phyloP scores from a whole-genome alignment of 495 filamentous ascomycete species.

The Daldinia caldariorum region DNA sequence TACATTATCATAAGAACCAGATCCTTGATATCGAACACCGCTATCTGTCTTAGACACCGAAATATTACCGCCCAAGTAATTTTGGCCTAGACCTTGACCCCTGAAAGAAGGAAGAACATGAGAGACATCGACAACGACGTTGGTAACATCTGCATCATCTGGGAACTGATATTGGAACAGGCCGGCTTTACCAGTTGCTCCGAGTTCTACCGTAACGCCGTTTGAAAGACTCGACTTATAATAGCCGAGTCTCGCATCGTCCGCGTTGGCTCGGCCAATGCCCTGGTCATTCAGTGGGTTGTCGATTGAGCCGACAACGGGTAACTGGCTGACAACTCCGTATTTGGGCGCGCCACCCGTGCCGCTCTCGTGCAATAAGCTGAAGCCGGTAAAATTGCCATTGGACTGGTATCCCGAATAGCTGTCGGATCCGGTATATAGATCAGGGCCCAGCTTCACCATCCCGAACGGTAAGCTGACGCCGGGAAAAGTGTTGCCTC shows the following conservation, averaged over 20 bases:
- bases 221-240: constrained; percentile 66
- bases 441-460: constrained; percentile 76
- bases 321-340: constrained; percentile 74
- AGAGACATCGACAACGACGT: constrained; percentile 74
- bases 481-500: constrained; percentile 77
- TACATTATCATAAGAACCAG: constrained; percentile 72
- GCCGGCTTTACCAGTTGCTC: constrained; percentile 69
- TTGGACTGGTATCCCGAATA: constrained; percentile 71
- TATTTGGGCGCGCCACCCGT: constrained; percentile 82
- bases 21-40: constrained; percentile 67
- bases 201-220: constrained; percentile 68
- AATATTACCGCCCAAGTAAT: constrained; percentile 73
- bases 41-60: constrained; percentile 50
- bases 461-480: constrained; percentile 72
- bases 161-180: constrained; percentile 72
- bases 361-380: constrained; percentile 78
- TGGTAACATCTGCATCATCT: constrained; percentile 49
- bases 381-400: constrained; percentile 74
- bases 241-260: constrained; percentile 68
- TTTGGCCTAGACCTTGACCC: constrained; percentile 67
- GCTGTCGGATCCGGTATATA: constrained; percentile 65
- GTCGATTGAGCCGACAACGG: constrained; percentile 61
- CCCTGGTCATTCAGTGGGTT: constrained; percentile 69
- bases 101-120: constrained; percentile 73
- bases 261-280: constrained; percentile 59